Conservation (phyloP, 202 grass and related monocot species). For the Musa balbisiana region DNA sequence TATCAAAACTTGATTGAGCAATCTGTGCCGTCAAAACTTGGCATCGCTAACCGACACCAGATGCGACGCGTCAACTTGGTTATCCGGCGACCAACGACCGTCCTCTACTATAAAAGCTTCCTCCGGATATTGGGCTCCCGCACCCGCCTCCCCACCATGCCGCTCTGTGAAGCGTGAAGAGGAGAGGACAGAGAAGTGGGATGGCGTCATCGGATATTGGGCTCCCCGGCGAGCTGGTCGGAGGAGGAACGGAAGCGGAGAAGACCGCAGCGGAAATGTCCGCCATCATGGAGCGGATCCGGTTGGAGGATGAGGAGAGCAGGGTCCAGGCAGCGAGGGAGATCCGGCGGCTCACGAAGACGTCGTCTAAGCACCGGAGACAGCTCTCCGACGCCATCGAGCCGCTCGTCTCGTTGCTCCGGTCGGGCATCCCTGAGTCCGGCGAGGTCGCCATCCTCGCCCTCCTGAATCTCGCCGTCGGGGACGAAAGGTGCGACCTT, state of each 20-base stretch:
- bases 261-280: slow-evolving; percentile 37
- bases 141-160: too few species aligned
- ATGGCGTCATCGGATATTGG: too few species aligned
- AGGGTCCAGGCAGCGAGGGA: slow-evolving; percentile 47
- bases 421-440: slow-evolving; percentile 20
- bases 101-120: too few species aligned
- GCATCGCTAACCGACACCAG: too few species aligned
- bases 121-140: too few species aligned
- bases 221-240: too few species aligned
- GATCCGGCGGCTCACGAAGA: slow-evolving; percentile 59
- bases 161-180: too few species aligned
- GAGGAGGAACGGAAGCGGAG: not conserved
- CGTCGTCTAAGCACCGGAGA: slow-evolving; percentile 57
- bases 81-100: too few species aligned
- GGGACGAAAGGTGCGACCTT: slow-evolving; percentile 52
- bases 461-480: slow-evolving; percentile 89
- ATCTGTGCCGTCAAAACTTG: too few species aligned
- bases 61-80: too few species aligned
- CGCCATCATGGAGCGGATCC: slow-evolving; percentile 48
- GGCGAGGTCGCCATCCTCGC: slow-evolving; percentile 67
- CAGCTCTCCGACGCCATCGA: slow-evolving; percentile 53
- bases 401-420: slow-evolving; percentile 73
- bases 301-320: slow-evolving; percentile 39
- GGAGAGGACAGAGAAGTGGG: too few species aligned
- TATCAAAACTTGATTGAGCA: too few species aligned